These are phyloP conservation scores for Mrakia gelida DNA, from an alignment of 768 basidiomycete genomes.

Conservation along the genomic window DNA sequence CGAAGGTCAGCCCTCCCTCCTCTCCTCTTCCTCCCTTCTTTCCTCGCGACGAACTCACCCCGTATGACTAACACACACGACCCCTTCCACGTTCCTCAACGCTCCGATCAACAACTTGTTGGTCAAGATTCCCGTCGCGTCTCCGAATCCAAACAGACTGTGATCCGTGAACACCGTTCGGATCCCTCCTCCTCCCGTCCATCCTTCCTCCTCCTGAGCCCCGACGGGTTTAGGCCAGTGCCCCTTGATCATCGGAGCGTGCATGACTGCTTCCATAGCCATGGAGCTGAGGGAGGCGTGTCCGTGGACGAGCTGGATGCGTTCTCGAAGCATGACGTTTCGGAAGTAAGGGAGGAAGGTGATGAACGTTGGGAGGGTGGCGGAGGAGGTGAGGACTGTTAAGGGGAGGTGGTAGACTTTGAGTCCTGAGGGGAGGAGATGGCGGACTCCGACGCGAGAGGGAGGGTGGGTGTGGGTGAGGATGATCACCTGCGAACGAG, in stretches of 20 bases:
- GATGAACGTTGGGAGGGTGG: slow-evolving; percentile 91
- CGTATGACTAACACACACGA: slow-evolving; percentile 94
- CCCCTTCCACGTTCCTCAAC: slow-evolving; percentile 84
- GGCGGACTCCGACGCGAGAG: slow-evolving; percentile 80
- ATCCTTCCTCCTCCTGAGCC: too few relatives aligned
- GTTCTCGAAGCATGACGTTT: slow-evolving; percentile 78
- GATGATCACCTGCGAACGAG: slow-evolving; percentile 66
- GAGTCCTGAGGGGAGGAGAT: slow-evolving; percentile 68
- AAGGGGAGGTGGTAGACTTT: slow-evolving; percentile 96
- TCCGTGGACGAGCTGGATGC: slow-evolving; percentile 79
- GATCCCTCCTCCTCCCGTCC: slow-evolving; percentile 43
- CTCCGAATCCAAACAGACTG: slow-evolving; percentile 91
- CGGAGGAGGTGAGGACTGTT: slow-evolving; percentile 73
- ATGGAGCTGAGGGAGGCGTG: slow-evolving; percentile 87
- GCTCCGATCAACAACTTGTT: slow-evolving; percentile 89
- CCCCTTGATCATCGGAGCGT: slow-evolving; percentile 71
- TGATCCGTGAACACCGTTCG: slow-evolving; percentile 96
- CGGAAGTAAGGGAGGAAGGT: slow-evolving; percentile 87
- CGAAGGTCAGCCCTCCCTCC: neutral
- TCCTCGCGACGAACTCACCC: slow-evolving; percentile 55
- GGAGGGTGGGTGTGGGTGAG: slow-evolving; percentile 89
- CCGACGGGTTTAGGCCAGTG: neutral
- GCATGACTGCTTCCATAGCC: slow-evolving; percentile 87
- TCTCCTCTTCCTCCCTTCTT: neutral
- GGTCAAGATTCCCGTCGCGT: slow-evolving; percentile 92